phyloP scores from a whole-genome alignment of 129 eudicot genomes.

The Pseudognaphalium luteoalbum region DNA sequence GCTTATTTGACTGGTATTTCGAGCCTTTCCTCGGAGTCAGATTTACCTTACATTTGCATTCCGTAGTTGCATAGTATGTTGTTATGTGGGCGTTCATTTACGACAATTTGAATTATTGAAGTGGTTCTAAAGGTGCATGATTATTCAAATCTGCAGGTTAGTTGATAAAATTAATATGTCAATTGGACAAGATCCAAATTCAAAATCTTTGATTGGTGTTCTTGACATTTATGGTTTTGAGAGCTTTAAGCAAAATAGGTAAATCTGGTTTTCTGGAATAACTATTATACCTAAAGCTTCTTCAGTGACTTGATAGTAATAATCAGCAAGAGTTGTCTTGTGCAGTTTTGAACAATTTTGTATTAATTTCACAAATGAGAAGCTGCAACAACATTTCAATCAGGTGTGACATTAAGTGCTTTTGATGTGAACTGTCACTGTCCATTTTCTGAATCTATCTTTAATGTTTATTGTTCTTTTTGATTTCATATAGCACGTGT shows the following conservation, averaged over 20 bases:
- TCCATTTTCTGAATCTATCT: slow-evolving; percentile 11
- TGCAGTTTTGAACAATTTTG: slow-evolving; percentile 99
- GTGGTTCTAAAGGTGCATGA: slow-evolving; percentile 22
- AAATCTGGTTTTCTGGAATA: slow-evolving; percentile 20
- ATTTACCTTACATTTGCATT: neutral
- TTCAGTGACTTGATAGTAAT: slow-evolving; percentile 22
- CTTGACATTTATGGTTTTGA: slow-evolving; percentile 98
- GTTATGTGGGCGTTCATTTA: slow-evolving; percentile 16
- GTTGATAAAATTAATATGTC: slow-evolving; percentile 87
- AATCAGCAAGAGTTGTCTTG: slow-evolving; percentile 26
- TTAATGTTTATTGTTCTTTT: slow-evolving; percentile 14
- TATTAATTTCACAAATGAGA: slow-evolving; percentile 94
- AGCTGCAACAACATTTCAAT: slow-evolving; percentile 97
- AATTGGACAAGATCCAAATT: slow-evolving; percentile 95
- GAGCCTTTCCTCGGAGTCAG: slow-evolving; percentile 15
- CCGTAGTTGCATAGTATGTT: slow-evolving; percentile 12
- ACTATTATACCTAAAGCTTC: slow-evolving; percentile 6
- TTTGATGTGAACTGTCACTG: slow-evolving; percentile 23
- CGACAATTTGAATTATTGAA: neutral
- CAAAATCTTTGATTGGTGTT: slow-evolving; percentile 87
- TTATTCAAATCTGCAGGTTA: slow-evolving; percentile 57
- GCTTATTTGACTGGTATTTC: slow-evolving; percentile 91
- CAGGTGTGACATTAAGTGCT: slow-evolving; percentile 52
- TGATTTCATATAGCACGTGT: slow-evolving; percentile 73
- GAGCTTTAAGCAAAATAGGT: slow-evolving; percentile 95